Percentiles rank a stretch among this genome's conserved stretches.
These are phyloP conservation scores for Monilinia laxa DNA, from an alignment of 2,329 filamentous ascomycete species.

Conservation along the genomic window DNA sequence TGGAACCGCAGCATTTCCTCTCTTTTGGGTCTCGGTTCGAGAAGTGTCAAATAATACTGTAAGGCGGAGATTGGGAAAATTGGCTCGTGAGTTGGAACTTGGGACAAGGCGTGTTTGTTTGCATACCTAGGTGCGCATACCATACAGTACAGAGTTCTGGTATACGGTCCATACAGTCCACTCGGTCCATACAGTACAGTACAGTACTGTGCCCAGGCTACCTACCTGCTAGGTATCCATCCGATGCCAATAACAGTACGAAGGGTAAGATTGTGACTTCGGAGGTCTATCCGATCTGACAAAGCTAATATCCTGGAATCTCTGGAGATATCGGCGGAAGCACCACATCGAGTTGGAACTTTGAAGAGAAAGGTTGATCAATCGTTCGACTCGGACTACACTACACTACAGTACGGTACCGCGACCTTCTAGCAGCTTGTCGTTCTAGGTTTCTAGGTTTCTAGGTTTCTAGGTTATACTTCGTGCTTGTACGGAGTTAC, in stretches of 20 bases:
- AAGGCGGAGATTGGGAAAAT: conserved; percentile 22
- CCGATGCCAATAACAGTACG: background rate
- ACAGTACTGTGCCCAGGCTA: too few species aligned
- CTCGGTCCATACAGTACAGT: too few species aligned
- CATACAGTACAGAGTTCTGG: background rate
- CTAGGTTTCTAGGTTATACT: conserved; percentile 3
- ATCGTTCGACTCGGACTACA: conserved; percentile 6
- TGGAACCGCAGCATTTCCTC: conserved; percentile 17
- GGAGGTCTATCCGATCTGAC: conserved; percentile 15
- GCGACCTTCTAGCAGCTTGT: background rate
- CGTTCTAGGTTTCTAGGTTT: conserved; percentile 6
- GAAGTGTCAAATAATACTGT: conserved; percentile 1
- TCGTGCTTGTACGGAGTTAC: background rate
- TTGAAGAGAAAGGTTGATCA: background rate
- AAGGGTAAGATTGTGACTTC: conserved; percentile 11
- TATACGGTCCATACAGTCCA: background rate
- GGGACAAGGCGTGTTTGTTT: conserved; percentile 18
- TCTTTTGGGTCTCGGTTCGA: conserved; percentile 10
- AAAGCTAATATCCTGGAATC: background rate
- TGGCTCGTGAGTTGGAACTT: conserved; percentile 9
- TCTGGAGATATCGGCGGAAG: background rate
- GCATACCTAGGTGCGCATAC: background rate
- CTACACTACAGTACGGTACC: too few species aligned
- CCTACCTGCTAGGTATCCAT: too few species aligned
- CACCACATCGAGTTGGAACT: background rate